Base-by-base conservation (phyloP, 805 yeast genomes). In the Candida koratica region DNA sequence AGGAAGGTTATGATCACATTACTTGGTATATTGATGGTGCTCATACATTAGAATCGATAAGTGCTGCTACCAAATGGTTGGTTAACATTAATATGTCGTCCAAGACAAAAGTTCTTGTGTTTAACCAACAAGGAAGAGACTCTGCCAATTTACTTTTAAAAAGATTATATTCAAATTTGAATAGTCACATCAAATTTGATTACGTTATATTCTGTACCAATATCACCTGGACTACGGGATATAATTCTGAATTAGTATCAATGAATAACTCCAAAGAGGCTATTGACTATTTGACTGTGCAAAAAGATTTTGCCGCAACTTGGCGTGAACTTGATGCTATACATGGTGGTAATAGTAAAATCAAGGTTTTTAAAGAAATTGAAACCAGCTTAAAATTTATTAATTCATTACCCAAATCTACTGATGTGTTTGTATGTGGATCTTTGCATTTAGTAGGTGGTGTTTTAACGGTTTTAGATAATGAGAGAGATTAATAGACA, bases 21-120 rank as follows among this genome's bases (percentile, higher is more conserved):
- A 74, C 72, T n/a, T 93, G 96, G 95, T 80, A 63, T 45, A 61
- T 90, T 11, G 99, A 93, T 61, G 99, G 99, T 13, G 97, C 98
- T 0, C 99, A 93, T 51, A 93, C 98, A 0, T 63, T 73, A 30
- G 99, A 93, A 51, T 84, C 96, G 41, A 75, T 94, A 16, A 68
- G 69, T 19, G 94, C 80, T n/a, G 84, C 96, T 0, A 71, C 90
- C 0, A 61, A 60, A 7, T 93, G 99, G 99, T 86, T 82, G 49
- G 60, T 59, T 28, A 36, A 38, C 11, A 28, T 41, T 7, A 36
- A 38, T 13, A 37, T 39, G 4, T 18, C 33, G 7, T 15, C 30
- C 4, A 37, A 38, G 2, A 41, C 57, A 3, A 48, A 55, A 19
- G 75, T 87, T 6, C 67, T 93, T 14, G 58, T 93, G 5, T 93